Conservation (phyloP, 2,329 filamentous ascomycete genomes). For the Helotiales sp. region DNA sequence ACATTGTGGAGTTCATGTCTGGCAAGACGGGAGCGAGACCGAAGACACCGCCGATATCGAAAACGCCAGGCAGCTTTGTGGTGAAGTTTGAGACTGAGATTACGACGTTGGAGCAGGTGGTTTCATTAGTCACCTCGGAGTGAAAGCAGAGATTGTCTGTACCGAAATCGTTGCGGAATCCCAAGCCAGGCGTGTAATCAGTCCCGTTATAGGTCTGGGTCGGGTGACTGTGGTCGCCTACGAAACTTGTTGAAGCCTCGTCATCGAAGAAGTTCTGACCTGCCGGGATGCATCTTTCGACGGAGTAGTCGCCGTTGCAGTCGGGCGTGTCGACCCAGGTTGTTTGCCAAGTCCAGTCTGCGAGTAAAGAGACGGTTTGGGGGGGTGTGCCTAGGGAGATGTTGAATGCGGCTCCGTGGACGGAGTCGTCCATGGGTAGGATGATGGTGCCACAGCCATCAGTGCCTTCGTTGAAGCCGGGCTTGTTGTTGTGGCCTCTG, state of each 20-base stretch:
- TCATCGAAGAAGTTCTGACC: slow-evolving; percentile 12
- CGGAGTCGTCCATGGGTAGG: slow-evolving; percentile 8
- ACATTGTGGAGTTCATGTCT: slow-evolving; percentile 5
- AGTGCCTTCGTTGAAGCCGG: background rate
- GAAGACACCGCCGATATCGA: slow-evolving; percentile 14
- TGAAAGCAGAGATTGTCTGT: slow-evolving; percentile 9
- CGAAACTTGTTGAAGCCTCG: slow-evolving; percentile 3
- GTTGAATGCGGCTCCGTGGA: slow-evolving; percentile 11
- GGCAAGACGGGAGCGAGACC: slow-evolving; percentile 8
- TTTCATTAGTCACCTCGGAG: background rate
- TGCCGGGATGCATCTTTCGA: slow-evolving; percentile 4
- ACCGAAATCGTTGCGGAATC: slow-evolving; percentile 4
- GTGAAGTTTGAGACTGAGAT: slow-evolving; percentile 10
- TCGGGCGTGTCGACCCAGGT: slow-evolving; percentile 13
- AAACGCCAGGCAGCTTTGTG: slow-evolving; percentile 3
- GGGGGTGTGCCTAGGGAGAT: slow-evolving; percentile 11
- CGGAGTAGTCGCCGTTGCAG: slow-evolving; percentile 8
- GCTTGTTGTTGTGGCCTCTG: background rate
- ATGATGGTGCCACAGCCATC: slow-evolving; percentile 9
- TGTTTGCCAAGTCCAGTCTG: slow-evolving; percentile 12
- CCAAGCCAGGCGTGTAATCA: slow-evolving; percentile 11
- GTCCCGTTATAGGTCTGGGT: slow-evolving; percentile 4
- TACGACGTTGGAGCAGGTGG: slow-evolving; percentile 3
- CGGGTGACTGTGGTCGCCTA: background rate
- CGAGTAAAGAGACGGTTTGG: slow-evolving; percentile 8